phyloP scores from a whole-genome alignment of 176 grass and related monocot genomes.

The Rhynchospora tenuis region DNA sequence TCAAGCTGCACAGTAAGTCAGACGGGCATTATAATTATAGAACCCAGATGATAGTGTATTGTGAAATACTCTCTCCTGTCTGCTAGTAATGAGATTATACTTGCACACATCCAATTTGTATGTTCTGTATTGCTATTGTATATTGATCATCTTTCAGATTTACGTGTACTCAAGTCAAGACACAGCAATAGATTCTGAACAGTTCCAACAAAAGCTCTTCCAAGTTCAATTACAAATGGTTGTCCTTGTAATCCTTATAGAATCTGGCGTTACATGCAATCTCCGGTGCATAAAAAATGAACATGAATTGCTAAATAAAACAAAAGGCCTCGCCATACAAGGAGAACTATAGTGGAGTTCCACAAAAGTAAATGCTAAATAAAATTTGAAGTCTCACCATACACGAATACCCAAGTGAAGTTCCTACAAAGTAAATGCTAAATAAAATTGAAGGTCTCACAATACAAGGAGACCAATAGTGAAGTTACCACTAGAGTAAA shows the following conservation, averaged over 20 bases:
- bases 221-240: not conserved
- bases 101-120: not conserved
- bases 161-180: not conserved
- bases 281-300: not conserved
- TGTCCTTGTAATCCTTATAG: not conserved
- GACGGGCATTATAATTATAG: conserved; percentile 35
- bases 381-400: no score
- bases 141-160: not conserved
- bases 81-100: not conserved
- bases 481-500: not conserved
- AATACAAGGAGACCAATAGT: not conserved
- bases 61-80: not conserved
- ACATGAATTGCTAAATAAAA: not conserved
- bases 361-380: not conserved
- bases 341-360: not conserved
- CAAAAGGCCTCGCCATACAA: not conserved
- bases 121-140: not conserved
- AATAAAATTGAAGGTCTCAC: not conserved
- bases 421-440: no score
- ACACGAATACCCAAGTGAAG: no score
- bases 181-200: not conserved
- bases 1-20: conserved; percentile 35
- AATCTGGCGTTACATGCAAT: not conserved
- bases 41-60: conserved; percentile 28
- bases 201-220: not conserved